Conservation (phyloP, 163 green algal species). For the Chloromonas sp. region DNA sequence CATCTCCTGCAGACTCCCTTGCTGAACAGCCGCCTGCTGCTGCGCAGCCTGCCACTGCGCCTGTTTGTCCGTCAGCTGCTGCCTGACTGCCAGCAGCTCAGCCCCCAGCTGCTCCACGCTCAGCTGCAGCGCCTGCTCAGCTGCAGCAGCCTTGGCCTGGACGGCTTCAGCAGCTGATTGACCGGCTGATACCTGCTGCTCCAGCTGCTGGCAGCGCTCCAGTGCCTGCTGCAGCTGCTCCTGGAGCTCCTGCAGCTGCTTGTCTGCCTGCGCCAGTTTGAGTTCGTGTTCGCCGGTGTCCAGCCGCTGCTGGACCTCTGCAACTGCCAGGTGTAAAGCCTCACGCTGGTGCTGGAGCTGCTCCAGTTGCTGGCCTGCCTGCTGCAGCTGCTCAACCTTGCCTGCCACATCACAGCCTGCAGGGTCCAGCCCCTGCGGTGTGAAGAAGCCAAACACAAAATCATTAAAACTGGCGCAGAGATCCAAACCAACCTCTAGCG, state of each 20-base stretch:
- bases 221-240: too few species aligned
- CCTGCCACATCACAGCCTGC: neutral
- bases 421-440: neutral
- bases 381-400: neutral
- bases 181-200: neutral
- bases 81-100: neutral
- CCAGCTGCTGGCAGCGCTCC: neutral
- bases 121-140: neutral
- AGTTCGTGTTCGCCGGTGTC: neutral
- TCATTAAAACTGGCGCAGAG: neutral
- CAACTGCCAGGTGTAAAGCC: neutral
- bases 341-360: neutral
- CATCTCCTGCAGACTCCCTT: too few species aligned
- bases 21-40: neutral
- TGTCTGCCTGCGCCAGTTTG: neutral
- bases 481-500: neutral
- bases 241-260: neutral
- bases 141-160: neutral
- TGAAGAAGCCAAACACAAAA: too few species aligned
- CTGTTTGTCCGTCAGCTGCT: neutral
- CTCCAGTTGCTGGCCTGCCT: neutral
- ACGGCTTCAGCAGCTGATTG: neutral
- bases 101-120: neutral
- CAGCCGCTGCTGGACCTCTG: neutral
- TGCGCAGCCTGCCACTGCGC: neutral